Evolutionary conservation across 108 stramenopile genomes (phyloP), one percentile per base, ranked within the genome.

Genomic region (Discostella pseudostelligera): DNA sequence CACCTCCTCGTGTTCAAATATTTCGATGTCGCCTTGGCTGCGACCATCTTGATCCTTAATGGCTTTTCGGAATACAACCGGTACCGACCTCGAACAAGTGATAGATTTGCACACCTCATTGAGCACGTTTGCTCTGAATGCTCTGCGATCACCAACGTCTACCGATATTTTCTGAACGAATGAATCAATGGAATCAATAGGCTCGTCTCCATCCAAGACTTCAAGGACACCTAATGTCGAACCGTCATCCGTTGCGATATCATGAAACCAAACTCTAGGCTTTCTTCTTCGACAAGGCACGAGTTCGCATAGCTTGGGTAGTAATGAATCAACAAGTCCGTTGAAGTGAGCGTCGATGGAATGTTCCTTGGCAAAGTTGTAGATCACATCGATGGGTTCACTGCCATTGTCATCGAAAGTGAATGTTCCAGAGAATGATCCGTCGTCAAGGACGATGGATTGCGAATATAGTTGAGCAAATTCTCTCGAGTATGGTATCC

Each of bases 1-100:
- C 28, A 79, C 81, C 24, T 82, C 81, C 66, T 82, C 66, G 29
- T 54, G 39, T 32, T 82, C 81, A 17, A 70, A 39, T 5, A 79
- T 47, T 43, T 67, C 57, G 8, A 82, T 46, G 1, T 56, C 58
- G 45, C 81, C 81, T 13, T 75, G 42, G 29, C 11, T 43, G n/a
- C 48, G 36, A 8, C 77, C 73, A 20, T 74, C 45, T 39, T 53
- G 57, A 40, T 66, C 67, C 24, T 64, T 71, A 35, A 77, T 64
- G 1, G 76, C 48, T 45, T 82, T 74, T 45, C 68, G 58, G 28
- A 65, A 82, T 11, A 82, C 57, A 11, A 78, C 39, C 17, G 77
- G 72, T 13, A 56, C 47, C 9, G 46, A 28, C 20, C 78, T 37
- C 12, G 61, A 50, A 43, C 81, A 82, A 2, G 48, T 36, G 24